These are phyloP conservation scores for Xylariaceae sp. DNA, from an alignment of 2,329 filamentous ascomycete genomes.

Conservation along the genomic window DNA sequence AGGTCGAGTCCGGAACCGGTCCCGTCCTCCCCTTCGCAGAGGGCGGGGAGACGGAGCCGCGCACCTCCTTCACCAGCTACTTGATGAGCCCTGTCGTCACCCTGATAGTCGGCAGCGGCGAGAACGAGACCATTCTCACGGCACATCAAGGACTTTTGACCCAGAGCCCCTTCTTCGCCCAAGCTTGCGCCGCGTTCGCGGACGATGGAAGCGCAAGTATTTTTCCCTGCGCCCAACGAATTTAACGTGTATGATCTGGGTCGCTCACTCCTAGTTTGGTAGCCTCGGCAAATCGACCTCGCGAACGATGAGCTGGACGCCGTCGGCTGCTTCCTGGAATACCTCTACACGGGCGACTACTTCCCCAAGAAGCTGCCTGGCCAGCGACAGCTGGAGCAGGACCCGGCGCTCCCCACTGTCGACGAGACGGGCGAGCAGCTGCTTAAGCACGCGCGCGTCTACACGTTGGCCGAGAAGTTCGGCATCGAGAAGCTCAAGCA, in stretches of 20 bases:
- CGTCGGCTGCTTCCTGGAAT: conserved; percentile 75
- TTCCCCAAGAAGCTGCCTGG: conserved; percentile 65
- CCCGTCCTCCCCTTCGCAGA: conserved; percentile 37
- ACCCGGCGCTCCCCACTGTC: conserved; percentile 57
- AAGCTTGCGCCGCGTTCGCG: conserved; percentile 56
- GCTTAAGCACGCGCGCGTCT: conserved; percentile 82
- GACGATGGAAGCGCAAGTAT: conserved; percentile 54
- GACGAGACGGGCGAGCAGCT: conserved; percentile 79
- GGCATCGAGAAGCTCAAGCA: conserved; percentile 62
- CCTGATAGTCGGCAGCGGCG: conserved; percentile 58
- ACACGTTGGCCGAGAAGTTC: conserved; percentile 81
- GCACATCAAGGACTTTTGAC: conserved; percentile 74
- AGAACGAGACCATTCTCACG: conserved; percentile 57
- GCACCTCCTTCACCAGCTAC: conserved; percentile 50
- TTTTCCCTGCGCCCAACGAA: background rate
- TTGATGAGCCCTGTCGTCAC: conserved; percentile 65
- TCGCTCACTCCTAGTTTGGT: conserved; percentile 1
- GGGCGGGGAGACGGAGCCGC: conserved; percentile 31
- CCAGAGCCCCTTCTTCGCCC: conserved; percentile 69
- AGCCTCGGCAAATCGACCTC: conserved; percentile 65
- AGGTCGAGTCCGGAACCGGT: conserved; percentile 21
- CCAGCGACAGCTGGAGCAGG: conserved; percentile 62
- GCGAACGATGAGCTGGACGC: conserved; percentile 63
- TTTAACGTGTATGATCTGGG: background rate
- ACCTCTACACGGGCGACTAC: conserved; percentile 80